Evolutionary conservation across 768 basidiomycete genomes (phyloP).

Genomic region (Termitomyces sp.): DNA sequence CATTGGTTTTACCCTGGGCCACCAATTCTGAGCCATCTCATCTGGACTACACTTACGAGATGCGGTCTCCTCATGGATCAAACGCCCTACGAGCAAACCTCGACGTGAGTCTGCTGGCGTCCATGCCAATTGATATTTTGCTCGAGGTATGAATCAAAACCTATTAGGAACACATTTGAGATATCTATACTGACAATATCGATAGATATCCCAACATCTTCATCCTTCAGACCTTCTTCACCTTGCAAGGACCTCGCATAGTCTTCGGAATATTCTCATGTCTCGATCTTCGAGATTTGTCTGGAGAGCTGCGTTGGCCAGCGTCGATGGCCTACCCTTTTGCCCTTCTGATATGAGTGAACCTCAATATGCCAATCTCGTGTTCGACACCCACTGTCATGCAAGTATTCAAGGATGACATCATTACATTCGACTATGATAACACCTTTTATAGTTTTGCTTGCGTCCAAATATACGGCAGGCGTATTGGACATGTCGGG

Average conservation of each 20-base stretch:
- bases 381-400: slow-evolving; percentile 23
- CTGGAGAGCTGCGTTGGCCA: slow-evolving; percentile 21
- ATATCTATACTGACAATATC: not conserved
- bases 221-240: slow-evolving; percentile 31
- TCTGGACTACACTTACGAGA: not conserved
- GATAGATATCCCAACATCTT: slow-evolving; percentile 31
- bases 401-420: slow-evolving; percentile 3
- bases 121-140: slow-evolving; percentile 18
- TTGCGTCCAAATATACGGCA: slow-evolving; percentile 21
- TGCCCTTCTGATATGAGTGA: slow-evolving; percentile 32
- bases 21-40: not conserved
- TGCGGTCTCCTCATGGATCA: not conserved
- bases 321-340: slow-evolving; percentile 24
- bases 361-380: slow-evolving; percentile 29
- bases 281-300: slow-evolving; percentile 23
- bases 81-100: not conserved
- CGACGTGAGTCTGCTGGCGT: not conserved
- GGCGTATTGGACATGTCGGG: slow-evolving; percentile 30
- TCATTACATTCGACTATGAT: not conserved
- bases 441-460: slow-evolving; percentile 24
- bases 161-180: not conserved
- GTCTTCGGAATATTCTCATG: slow-evolving; percentile 29
- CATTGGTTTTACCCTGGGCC: not conserved
- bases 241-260: slow-evolving; percentile 31
- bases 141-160: slow-evolving; percentile 14